Evolutionary conservation across 306 rosid genomes (phyloP).

Genomic region (Albizia julibrissin): DNA sequence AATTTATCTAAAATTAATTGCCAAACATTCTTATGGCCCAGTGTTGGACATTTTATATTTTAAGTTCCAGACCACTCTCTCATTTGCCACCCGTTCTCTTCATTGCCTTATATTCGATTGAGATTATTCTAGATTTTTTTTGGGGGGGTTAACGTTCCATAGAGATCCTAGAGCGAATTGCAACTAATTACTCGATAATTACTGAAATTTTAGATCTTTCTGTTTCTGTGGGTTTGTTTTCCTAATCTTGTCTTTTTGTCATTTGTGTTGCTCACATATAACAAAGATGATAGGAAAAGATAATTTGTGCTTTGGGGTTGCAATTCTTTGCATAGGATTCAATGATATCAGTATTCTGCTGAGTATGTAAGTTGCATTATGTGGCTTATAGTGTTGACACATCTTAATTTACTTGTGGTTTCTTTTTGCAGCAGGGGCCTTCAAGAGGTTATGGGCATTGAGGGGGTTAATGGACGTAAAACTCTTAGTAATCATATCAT

Average conservation of each 20-base stretch:
- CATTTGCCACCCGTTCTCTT: no score
- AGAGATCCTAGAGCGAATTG: no score
- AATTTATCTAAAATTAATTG: no score
- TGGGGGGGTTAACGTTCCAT: no score
- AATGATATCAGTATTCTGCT: neutral
- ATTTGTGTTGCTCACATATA: neutral
- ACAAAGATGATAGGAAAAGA: neutral
- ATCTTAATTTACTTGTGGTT: constrained; percentile 1
- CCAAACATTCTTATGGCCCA: no score
- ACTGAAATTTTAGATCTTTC: neutral
- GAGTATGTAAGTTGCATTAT: neutral
- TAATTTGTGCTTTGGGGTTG: no score
- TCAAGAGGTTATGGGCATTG: constrained; percentile 72
- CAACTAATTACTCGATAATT: neutral
- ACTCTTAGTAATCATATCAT: constrained; percentile 76
- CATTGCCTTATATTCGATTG: no score
- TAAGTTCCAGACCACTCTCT: no score
- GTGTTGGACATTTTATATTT: no score
- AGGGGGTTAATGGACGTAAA: constrained; percentile 76
- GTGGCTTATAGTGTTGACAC: neutral
- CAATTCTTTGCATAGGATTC: neutral
- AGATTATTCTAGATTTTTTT: no score
- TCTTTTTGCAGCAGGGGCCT: constrained; percentile 64
- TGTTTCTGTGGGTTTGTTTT: neutral
- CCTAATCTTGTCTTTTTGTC: no score